Evolutionary conservation across 768 basidiomycete genomes (phyloP), one percentile per base, ranked within the genome.

Genomic region (Phanerochaete sordida): DNA sequence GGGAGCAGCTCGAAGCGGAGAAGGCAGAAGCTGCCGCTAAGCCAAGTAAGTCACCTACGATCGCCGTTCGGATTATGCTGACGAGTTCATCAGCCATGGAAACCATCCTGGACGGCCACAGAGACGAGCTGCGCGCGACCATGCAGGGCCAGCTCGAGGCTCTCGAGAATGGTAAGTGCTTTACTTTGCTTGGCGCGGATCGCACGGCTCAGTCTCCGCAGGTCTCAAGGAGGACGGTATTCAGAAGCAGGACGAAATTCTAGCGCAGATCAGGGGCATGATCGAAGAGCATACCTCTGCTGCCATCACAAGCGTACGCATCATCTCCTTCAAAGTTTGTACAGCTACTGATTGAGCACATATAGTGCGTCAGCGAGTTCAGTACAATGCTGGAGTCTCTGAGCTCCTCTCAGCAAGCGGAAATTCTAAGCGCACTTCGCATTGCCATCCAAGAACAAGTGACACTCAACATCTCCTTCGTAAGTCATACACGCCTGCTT

Each of bases 391-490:
- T 61, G 8, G 46, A 56, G 21, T 37, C 53, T 4, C 24, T 61
- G n/a, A 43, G 60, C 31, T 30, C 52, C 5, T 26, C 26, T 3
- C 60, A 61, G 39, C 55, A 61, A 30, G 49, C 55, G 5, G 55
- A 61, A 16, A 28, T 61, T 19, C 35, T 61, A 11, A 53, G 46
- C 27, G 37, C 60, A 24, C 19, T 61, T 31, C 19, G 50, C 2
- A 31, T 48, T 0, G 46, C 60, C 26, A 51, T 61, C 15, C 49
- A 61, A 31, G 54, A 61, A n/a, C 60, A 61, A 33, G 46, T 61
- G 3, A 57, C 60, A 1, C 28, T 61, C 23, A 55, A 61, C 21
- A 61, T 61, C 16, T 56, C 54, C 21, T 61, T 55, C 55, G 60
- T 61, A 27, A 15, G 60, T 57, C 9, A 4, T 15, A 3, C 31